Conservation (phyloP, 345 rosid genomes). For the Trapa incisa region DNA sequence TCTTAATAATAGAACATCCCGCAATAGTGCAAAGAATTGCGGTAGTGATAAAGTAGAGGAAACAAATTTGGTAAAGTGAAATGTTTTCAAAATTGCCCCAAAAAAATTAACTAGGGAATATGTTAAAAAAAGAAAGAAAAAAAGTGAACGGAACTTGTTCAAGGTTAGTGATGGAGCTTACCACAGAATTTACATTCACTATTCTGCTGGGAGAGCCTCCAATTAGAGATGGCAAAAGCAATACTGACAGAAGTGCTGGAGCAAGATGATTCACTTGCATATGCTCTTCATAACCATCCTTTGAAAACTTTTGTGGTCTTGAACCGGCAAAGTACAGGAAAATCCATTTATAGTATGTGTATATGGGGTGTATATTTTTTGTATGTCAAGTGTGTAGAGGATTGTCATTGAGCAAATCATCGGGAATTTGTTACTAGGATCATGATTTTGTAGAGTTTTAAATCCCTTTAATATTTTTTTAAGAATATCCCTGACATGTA, state of each 20-base stretch:
- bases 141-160: neutral
- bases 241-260: conserved; percentile 73
- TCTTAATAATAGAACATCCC: neutral
- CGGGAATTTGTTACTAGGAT: too few species aligned
- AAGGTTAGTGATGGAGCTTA: conserved; percentile 30
- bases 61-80: neutral
- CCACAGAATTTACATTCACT: conserved; percentile 88
- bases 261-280: conserved; percentile 99
- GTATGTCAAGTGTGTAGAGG: too few species aligned
- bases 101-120: neutral
- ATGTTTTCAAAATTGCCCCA: neutral
- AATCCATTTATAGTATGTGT: neutral
- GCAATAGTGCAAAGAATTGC: neutral
- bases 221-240: conserved; percentile 86
- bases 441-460: too few species aligned
- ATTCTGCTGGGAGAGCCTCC: conserved; percentile 93
- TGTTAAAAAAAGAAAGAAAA: neutral
- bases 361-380: too few species aligned
- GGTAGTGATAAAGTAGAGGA: neutral
- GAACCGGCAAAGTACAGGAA: conserved; percentile 12
- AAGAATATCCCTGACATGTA: too few species aligned
- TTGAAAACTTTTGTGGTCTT: conserved; percentile 85
- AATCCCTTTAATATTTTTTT: too few species aligned
- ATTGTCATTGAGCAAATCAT: too few species aligned
- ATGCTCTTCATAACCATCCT: conserved; percentile 82